These are phyloP conservation scores for Lojkania enalia DNA, from an alignment of 2,329 filamentous ascomycete genomes.

Conservation along the genomic window DNA sequence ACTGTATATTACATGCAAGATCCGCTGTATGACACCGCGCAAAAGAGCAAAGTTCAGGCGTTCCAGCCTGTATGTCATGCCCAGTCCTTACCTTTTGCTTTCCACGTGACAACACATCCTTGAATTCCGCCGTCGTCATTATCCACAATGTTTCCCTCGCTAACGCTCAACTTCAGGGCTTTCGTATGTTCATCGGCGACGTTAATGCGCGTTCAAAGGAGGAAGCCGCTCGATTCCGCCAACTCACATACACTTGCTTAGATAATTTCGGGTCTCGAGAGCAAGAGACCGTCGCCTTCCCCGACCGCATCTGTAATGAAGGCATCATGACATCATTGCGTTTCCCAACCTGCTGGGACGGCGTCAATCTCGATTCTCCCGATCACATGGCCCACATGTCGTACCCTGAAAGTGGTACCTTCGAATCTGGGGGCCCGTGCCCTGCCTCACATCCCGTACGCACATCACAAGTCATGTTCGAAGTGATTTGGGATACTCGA, in stretches of 20 bases:
- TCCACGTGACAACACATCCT: no score
- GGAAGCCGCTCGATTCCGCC: constrained; percentile 25
- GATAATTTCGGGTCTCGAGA: constrained; percentile 26
- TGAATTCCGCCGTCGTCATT: no score
- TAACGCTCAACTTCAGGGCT: constrained; percentile 27
- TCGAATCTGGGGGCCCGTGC: constrained; percentile 28
- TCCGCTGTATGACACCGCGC: constrained; percentile 15
- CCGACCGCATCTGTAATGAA: constrained; percentile 53
- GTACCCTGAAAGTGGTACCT: constrained; percentile 50
- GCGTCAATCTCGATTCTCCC: constrained; percentile 58
- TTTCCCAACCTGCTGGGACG: constrained; percentile 76
- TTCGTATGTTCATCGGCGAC: constrained; percentile 20
- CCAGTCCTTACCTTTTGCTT: no score
- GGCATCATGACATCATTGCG: constrained; percentile 66
- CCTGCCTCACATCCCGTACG: constrained; percentile 30
- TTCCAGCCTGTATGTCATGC: constrained; percentile 60
- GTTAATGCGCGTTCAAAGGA: not conserved
- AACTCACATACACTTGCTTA: constrained; percentile 27
- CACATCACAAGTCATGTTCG: constrained; percentile 37
- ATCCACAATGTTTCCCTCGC: not conserved
- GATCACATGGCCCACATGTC: constrained; percentile 66
- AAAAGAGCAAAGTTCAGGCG: constrained; percentile 48
- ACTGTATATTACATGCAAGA: constrained; percentile 57
- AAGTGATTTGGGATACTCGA: constrained; percentile 34
- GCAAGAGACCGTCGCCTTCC: constrained; percentile 24